Evolutionary conservation across 1,284 basidiomycete species (phyloP), one percentile per base, ranked within the genome.

Genomic region (Omphalotus olearius): DNA sequence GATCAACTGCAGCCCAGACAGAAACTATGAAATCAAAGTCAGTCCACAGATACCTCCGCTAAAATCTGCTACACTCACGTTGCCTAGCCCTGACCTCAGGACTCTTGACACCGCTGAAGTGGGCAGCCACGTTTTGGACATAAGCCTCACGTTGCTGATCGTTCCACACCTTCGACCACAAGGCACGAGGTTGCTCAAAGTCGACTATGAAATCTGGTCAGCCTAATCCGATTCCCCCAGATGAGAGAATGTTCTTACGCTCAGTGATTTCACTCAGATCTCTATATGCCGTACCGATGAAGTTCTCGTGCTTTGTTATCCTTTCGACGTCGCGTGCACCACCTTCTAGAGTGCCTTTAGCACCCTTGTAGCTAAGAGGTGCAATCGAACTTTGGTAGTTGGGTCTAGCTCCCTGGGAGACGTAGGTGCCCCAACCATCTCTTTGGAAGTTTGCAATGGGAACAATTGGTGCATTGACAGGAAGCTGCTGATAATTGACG

Each of bases 401-500:
- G 55, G 93, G 89, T 39, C 91, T 80, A 50, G 72, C 66, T 53
- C 92, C 93, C 69, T 95, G 93, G 65, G 85, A 92, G 56, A 80
- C 69, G 71, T 85, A 83, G 0, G 83, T 74, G 71, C 75, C 79
- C n/a, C 66, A 51, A 23, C 88, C 88, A 60, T 84, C 88, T 42
- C 88, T 85, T 68, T 90, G 92, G 87, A 95, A 96, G 80, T 94
- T 95, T 53, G 82, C 80, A 41, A 90, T 72, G 4, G 85, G 83
- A 41, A 71, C 75, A 51, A 86, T 63, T 1, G 91, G 85, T n/a
- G 80, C 77, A 66, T 98, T 97, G 65, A 95, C 87, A 4, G 93
- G 93, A 11, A 98, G 74, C 66, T 96, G 91, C 62, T 85, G 71
- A 75, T 96, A 95, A 78, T 97, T 97, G 54, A 70, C 61, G 36